Conservation (phyloP, 306 rosid species). For the Acmispon strigosus region DNA sequence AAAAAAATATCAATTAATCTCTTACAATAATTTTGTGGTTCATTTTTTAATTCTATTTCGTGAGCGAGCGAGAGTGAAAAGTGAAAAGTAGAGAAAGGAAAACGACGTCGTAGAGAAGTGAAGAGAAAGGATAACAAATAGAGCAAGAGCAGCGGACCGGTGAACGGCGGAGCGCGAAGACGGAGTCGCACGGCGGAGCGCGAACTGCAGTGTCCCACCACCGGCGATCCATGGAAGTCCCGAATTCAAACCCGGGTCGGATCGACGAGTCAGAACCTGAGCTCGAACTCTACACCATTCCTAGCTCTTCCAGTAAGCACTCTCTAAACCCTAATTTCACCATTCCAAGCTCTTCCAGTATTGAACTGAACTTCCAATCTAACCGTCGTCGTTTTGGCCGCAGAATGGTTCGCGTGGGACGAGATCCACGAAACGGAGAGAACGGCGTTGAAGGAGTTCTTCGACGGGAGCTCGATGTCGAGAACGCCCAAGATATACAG, state of each 20-base stretch:
- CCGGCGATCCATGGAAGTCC: conserved; percentile 33
- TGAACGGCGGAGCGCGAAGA: too few relatives aligned
- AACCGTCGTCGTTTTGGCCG: conserved; percentile 33
- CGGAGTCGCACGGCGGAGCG: too few relatives aligned
- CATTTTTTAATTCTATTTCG: too few relatives aligned
- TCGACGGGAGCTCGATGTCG: conserved; percentile 63
- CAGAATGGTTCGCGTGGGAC: conserved; percentile 96
- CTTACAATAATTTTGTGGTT: too few relatives aligned
- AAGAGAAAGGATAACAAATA: too few relatives aligned
- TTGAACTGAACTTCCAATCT: neutral
- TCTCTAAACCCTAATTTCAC: conserved; percentile 1
- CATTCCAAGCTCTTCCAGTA: conserved; percentile 21
- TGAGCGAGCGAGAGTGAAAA: too few relatives aligned
- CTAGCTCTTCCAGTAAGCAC: conserved; percentile 75
- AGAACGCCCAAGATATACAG: conserved; percentile 69
- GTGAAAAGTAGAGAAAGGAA: too few relatives aligned
- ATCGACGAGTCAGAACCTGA: conserved; percentile 80
- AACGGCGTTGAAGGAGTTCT: conserved; percentile 56
- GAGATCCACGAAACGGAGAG: conserved; percentile 80
- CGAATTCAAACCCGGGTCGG: conserved; percentile 38
- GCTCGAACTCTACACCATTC: conserved; percentile 91
- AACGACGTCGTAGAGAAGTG: too few relatives aligned
- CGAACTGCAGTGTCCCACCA: too few relatives aligned
- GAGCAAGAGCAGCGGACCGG: too few relatives aligned
- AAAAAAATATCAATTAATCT: too few relatives aligned